Base-by-base conservation (phyloP, 352 stramenopile genomes). In the Phytophthora fragariaefolia region DNA sequence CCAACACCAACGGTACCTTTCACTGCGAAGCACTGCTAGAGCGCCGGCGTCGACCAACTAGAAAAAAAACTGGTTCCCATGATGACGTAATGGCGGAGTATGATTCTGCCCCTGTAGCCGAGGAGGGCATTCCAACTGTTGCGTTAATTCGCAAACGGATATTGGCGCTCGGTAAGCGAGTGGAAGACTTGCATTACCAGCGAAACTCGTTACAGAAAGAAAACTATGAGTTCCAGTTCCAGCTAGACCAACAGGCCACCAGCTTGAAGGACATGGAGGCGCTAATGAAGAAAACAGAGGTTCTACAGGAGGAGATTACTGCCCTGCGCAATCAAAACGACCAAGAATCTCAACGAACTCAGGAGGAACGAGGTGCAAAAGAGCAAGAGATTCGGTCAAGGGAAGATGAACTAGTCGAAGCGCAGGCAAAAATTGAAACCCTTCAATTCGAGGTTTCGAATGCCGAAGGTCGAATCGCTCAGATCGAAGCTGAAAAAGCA, bases 161-260 rank as follows among this genome's bases (percentile, higher is more conserved):
- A 36, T 67, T 91, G 26, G 75, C 82, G 8, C 69, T 91, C 6
- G 82, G 82, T 0, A 88, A 91, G 51, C 76, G 80, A 17, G 73
- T 93, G 2, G 82, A 91, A 20, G 80, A 91, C 28, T 54, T 93
- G 26, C 82, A 90, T 36, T 91, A 81, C 58, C 84, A 91, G 61
- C 77, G 84, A 1, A 93, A 88, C 32, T 62, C 79, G 22, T 66
- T 93, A 18, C 84, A 93, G 43, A 87, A 90, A 50, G 82, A 93
- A 22, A 91, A 89, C 53, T 90, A 91, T 55, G 82, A 88, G 24
- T 77, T 91, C 10, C 84, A 93, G 56, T 84, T 78, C 49, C 74
- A 89, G 49, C 42, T 93, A 0, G 80, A 93, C 52, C 69, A 89
- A 28, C 83, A 90, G 17, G 75, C 73, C 3, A 61, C 38, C 26